A percentile compares a stretch with the other conserved stretches of the same genome.
Conservation (phyloP, 768 basidiomycete species). For the Austroboletus festivus region DNA sequence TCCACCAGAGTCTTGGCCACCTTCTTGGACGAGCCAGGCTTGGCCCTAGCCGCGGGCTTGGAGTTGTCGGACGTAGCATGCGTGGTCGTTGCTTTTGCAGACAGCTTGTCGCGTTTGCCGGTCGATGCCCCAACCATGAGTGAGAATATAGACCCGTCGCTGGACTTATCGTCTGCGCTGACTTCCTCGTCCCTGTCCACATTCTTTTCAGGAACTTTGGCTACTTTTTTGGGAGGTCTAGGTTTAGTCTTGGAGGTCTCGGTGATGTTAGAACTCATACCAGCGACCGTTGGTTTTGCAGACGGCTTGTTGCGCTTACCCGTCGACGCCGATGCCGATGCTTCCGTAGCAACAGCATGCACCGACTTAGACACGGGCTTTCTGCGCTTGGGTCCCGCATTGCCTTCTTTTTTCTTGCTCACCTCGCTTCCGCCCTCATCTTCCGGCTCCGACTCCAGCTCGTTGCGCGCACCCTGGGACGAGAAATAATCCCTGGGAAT, state of each 20-base stretch:
- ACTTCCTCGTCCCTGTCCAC: too few species aligned
- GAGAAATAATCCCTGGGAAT: slow-evolving; percentile 22
- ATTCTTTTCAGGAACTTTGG: too few species aligned
- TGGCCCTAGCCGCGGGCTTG: slow-evolving; percentile 1
- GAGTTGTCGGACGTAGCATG: slow-evolving; percentile 2
- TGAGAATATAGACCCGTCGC: too few species aligned
- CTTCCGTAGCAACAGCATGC: slow-evolving; percentile 23
- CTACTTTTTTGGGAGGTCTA: too few species aligned
- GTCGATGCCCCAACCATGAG: too few species aligned
- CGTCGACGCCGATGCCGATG: slow-evolving; percentile 15
- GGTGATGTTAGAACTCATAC: too few species aligned
- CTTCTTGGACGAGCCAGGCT: slow-evolving; percentile 1
- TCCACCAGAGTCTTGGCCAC: background rate
- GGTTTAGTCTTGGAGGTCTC: too few species aligned
- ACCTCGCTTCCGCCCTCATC: background rate
- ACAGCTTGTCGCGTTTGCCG: slow-evolving; percentile 17
- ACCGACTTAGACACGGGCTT: slow-evolving; percentile 21
- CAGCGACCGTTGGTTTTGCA: slow-evolving; percentile 5
- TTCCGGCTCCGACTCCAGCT: background rate
- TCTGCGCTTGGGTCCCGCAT: background rate
- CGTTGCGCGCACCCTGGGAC: background rate
- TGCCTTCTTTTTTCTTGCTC: background rate
- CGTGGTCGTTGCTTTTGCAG: slow-evolving; percentile 8
- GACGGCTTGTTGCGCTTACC: slow-evolving; percentile 19
- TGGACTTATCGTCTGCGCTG: too few species aligned